Evolutionary conservation across 2,329 filamentous ascomycete genomes (phyloP), one percentile per base, ranked within the genome.

Genomic region (Ploettnerulaceae sp.): DNA sequence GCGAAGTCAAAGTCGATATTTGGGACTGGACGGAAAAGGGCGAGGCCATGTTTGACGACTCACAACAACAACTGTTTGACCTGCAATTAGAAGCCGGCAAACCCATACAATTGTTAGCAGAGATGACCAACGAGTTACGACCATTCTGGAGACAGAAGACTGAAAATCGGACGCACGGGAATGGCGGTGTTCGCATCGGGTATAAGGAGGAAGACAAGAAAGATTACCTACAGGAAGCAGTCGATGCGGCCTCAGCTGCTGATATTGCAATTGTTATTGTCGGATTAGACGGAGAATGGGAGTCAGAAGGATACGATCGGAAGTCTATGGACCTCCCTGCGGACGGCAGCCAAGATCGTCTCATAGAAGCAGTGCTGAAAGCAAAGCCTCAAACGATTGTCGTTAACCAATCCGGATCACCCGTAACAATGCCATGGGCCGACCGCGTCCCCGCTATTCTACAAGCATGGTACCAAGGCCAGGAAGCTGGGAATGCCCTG

Each of bases 271-370:
- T 88, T 5, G 72, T 88, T 1, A 74, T 86, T 38, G 76, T 85
- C 7, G 84, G 84, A 1, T 70, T 87, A 1, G 83, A 87, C 61
- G 77, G 77, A 5, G 84, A 88, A 61, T 88, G 82, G 82, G 84
- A 88, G 60, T 85, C 82, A 1, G 84, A 87, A 63, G 83, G 83
- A 1, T 84, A 84, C 49, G 83, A 86, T 60, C 74, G 82, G 36
- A 68, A 72, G 46, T 76, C 70, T 45, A 78, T 82, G 75, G 75
- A 79, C 51, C 67, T 83, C 4, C 78, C 79, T 26, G 68, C 67
- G 21, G 67, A 74, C 50, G 76, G 70, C 34, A 76, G 69, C 61
- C 77, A 82, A 57, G 81, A 86, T 59, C 73, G 75, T 28, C 72
- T 87, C 4, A 72, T 86, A 45, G 71, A 77, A 38, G 79, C 79